Evolutionary conservation across 768 basidiomycete genomes (phyloP).

Genomic region (Boletus rubroflammeus): DNA sequence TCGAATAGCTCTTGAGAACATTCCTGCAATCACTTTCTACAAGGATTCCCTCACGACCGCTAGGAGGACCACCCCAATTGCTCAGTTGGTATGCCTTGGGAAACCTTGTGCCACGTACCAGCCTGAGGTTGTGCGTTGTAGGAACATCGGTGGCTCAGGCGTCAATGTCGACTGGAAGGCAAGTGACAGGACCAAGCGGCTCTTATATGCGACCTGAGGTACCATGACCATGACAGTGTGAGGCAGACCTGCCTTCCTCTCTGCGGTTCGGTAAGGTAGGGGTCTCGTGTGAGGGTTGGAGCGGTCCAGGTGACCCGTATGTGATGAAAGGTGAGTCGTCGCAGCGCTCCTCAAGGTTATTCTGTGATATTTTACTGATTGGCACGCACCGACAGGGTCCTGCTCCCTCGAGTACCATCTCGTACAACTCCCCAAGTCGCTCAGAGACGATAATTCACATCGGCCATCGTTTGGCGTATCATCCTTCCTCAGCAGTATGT

Average conservation of each 20-base stretch:
- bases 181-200: slow-evolving; percentile 20
- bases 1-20: slow-evolving; percentile 65
- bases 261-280: slow-evolving; percentile 82
- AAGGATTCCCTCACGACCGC: slow-evolving; percentile 60
- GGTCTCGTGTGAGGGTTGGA: slow-evolving; percentile 92
- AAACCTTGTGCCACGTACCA: slow-evolving; percentile 71
- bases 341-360: background rate
- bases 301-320: slow-evolving; percentile 71
- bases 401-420: slow-evolving; percentile 85
- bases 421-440: slow-evolving; percentile 54
- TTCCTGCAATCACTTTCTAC: slow-evolving; percentile 78
- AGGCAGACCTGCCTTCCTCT: slow-evolving; percentile 81
- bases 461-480: slow-evolving; percentile 9
- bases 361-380: background rate
- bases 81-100: slow-evolving; percentile 80
- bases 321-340: slow-evolving; percentile 71
- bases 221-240: slow-evolving; percentile 52
- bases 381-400: slow-evolving; percentile 52
- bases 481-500: slow-evolving; percentile 24
- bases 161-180: slow-evolving; percentile 91
- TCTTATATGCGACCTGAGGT: slow-evolving; percentile 8
- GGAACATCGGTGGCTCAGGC: slow-evolving; percentile 72
- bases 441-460: slow-evolving; percentile 18
- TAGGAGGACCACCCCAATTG: slow-evolving; percentile 63
- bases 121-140: slow-evolving; percentile 84